Base-by-base conservation (phyloP, 257 asterid species). In the Salvia rosmarinus region DNA sequence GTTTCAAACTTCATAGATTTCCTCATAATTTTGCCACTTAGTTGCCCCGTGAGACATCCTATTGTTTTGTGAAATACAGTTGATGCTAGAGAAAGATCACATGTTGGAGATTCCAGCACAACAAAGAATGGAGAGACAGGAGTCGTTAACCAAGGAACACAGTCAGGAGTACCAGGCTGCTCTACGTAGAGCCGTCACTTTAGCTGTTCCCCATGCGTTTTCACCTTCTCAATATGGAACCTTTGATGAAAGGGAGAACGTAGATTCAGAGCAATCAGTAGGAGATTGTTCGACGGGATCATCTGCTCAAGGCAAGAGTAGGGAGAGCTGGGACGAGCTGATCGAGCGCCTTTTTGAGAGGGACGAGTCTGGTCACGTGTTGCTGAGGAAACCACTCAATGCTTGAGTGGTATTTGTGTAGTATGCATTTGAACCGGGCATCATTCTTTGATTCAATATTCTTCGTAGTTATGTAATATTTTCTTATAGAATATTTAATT, bases 51-150 rank as follows among this genome's bases (percentile, higher is more conserved):
- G n/a, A n/a, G n/a, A n/a, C n/a, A n/a, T n/a, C n/a, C n/a, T n/a
- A n/a, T n/a, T n/a, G n/a, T n/a, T n/a, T n/a, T 43, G 19, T 9
- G 51, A 69, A 54, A 52, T 35, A 42, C 81, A 87, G 95, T 73
- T 88, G 80, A 85, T 89, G 91, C 75, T 44, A 77, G 89, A 85
- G 78, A 83, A 82, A 66, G 90, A 91, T 54, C 73, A 80, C 39
- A 70, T 76, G 1, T 64, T 79, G 54, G 86, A 86, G 68, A 77
- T 88, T 51, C 98, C 96, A 20, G 77, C 82, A 44, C 79, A 80
- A 56, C 98, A 91, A 63, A 86, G 82, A 81, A 89, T 89, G 98
- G 90, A 91, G 80, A 74, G 95, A 16, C 96, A 88, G 35, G 77
- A 86, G 75, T 81, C 96, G 0, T 49, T 92, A 35, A 83, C 75